phyloP scores from a whole-genome alignment of 169 alveolate species.

The Plasmodium inui region DNA sequence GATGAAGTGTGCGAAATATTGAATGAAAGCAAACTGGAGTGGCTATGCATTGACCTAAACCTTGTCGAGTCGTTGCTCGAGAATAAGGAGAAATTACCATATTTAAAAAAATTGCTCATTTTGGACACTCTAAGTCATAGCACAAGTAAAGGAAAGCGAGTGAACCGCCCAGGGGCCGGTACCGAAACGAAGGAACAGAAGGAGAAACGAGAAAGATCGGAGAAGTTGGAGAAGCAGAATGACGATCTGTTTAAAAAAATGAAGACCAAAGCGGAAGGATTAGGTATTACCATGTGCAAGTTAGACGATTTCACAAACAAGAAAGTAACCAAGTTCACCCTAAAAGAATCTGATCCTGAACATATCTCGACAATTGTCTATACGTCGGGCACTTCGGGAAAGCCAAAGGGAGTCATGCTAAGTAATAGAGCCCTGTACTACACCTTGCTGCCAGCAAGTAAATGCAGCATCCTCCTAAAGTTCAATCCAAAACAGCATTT shows the following conservation, averaged over 20 bases:
- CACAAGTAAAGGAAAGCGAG: background rate
- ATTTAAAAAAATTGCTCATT: constrained; percentile 31
- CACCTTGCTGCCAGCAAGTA: background rate
- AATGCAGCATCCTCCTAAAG: background rate
- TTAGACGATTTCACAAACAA: background rate
- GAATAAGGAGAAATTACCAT: background rate
- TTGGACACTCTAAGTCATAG: background rate
- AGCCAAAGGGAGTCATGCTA: constrained; percentile 97
- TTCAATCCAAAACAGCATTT: constrained; percentile 76
- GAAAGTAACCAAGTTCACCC: background rate
- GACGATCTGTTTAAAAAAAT: background rate
- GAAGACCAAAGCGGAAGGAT: background rate
- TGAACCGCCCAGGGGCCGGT: background rate
- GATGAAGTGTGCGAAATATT: constrained; percentile 41
- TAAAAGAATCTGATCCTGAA: constrained; percentile 73
- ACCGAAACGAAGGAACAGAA: background rate
- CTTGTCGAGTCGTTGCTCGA: background rate
- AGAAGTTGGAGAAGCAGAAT: background rate
- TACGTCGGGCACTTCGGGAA: constrained; percentile 99
- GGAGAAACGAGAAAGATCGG: background rate
- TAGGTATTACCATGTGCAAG: background rate
- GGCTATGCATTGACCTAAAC: constrained; percentile 47
- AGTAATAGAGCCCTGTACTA: constrained; percentile 82
- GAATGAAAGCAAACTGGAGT: constrained; percentile 35
- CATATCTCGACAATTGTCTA: constrained; percentile 92